Evolutionary conservation across 73 alveolate species (phyloP).

Genomic region (Paramecium pentaurelia): DNA sequence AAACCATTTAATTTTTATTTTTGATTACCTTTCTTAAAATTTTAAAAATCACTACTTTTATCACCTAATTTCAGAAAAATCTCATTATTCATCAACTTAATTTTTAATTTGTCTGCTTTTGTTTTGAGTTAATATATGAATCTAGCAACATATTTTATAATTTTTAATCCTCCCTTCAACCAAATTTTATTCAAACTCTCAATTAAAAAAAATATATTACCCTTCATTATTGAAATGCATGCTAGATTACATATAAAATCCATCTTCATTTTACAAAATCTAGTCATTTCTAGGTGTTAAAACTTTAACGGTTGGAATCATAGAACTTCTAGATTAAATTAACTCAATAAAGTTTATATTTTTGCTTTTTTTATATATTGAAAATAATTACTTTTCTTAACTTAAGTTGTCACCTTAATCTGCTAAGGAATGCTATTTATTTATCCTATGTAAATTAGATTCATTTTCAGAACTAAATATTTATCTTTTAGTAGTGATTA

Average conservation of each 20-base stretch:
- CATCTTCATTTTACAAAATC: background rate
- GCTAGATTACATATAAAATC: background rate
- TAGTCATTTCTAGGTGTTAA: background rate
- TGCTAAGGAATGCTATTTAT: background rate
- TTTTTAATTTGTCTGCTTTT: background rate
- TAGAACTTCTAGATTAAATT: background rate
- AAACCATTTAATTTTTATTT: background rate
- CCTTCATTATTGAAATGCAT: background rate
- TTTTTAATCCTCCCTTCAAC: conserved; percentile 7
- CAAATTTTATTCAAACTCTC: background rate
- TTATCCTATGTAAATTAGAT: background rate
- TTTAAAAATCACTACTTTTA: background rate
- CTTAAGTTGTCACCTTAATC: background rate
- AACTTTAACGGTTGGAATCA: background rate
- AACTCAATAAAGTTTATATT: background rate
- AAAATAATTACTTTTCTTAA: background rate
- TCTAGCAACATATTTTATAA: conserved; percentile 8
- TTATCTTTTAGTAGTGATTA: background rate
- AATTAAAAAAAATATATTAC: background rate
- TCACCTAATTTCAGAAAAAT: background rate
- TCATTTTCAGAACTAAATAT: background rate
- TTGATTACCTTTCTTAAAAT: background rate
- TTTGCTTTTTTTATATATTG: background rate
- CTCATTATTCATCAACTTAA: background rate
- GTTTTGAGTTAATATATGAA: background rate